Evolutionary conservation across 2,329 filamentous ascomycete species (phyloP), one percentile per base, ranked within the genome.

Genomic region (Colletotrichum lupini): DNA sequence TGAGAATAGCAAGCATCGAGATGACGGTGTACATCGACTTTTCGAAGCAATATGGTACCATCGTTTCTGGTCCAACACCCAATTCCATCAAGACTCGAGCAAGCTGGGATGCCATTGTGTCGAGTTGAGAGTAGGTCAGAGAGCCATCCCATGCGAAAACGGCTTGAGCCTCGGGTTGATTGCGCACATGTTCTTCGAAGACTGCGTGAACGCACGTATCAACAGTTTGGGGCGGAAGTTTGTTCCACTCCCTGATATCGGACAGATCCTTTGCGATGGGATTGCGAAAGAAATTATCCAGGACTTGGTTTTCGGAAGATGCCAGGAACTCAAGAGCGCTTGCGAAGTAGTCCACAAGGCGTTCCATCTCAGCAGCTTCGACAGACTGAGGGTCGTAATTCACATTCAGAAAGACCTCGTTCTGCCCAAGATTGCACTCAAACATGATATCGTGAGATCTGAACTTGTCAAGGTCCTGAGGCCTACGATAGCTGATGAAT

Each of bases 1-100:
- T 81, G 62, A 82, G 77, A 3, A 81, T 68, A 6, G 76, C 81
- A 1, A 82, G 55, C 61, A 82, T 79, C 2, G 77, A 77, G 6
- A 82, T 76, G 4, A 78, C 53, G 22, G 77, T 74, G 74, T 75
- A 78, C 8, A 66, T 69, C 3, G 78, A 80, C 72, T 81, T 82
- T 14, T 80, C 77, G 32, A 79, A 78, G 56, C 76, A 80, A 3
- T 82, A 64, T 1, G 76, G 76, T 0, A 81, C 76, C n/a, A 77
- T 73, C 6, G 65, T 70, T 19, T 75, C 75, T 32, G 65, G 70
- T 9, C 73, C 76, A 22, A 79, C 75, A n/a, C 77, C 75, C 6
- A 75, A 35, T 5, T 72, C 68, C 16, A 46, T 26, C 16, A 78
- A 66, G 11, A 67, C 52, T 30, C 60, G 30, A 16, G 77, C 77